Evolutionary conservation across 169 alveolate species (phyloP).

Genomic region (Babesia bigemina): DNA sequence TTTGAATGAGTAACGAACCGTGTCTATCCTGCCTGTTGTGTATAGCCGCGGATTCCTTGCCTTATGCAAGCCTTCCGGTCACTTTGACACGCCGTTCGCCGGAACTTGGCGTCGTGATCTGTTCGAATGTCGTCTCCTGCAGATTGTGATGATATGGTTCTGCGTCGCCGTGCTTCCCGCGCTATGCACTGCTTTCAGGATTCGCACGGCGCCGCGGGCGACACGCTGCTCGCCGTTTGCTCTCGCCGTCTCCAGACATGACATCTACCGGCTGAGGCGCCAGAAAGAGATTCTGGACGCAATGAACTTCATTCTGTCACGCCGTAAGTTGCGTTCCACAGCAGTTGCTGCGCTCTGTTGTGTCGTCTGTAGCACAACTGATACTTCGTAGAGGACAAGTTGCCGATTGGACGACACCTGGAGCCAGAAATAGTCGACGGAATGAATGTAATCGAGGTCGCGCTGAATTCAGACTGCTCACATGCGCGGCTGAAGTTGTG

Average conservation of each 20-base stretch:
- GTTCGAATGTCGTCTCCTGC: no score
- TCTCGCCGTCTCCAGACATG: slow-evolving; percentile 35
- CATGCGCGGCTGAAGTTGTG: slow-evolving; percentile 60
- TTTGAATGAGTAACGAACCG: no score
- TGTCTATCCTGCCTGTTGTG: no score
- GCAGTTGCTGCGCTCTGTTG: background rate
- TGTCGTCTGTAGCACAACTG: background rate
- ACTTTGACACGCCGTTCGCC: no score
- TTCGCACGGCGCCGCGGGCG: background rate
- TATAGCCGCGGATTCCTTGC: no score
- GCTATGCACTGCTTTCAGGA: slow-evolving; percentile 19
- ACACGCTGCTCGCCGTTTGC: background rate
- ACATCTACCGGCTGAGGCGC: slow-evolving; percentile 57
- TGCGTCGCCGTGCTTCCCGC: background rate
- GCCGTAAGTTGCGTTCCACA: slow-evolving; percentile 39
- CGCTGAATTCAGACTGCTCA: slow-evolving; percentile 54
- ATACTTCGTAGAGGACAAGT: slow-evolving; percentile 18
- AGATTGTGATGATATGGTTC: no score
- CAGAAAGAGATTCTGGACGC: slow-evolving; percentile 66
- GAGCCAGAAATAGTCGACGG: slow-evolving; percentile 48
- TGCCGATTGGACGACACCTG: slow-evolving; percentile 48
- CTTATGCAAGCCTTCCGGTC: no score
- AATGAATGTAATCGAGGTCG: slow-evolving; percentile 44
- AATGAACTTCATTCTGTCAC: slow-evolving; percentile 28
- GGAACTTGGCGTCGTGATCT: no score